Base-by-base conservation (phyloP, 805 yeast species). In the Hanseniaspora meyeri region DNA sequence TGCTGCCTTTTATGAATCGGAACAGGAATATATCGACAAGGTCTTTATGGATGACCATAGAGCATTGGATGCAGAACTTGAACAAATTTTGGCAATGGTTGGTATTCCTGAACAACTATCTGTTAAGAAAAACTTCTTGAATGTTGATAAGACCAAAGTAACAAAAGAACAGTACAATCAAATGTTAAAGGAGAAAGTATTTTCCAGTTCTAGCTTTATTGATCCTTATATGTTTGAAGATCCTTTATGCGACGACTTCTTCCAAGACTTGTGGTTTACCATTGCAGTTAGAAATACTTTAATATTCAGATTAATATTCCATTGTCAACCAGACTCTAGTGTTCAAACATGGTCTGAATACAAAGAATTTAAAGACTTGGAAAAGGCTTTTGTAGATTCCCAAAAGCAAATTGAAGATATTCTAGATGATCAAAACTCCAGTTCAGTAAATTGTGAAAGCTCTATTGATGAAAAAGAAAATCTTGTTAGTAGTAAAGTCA, bases 321-420 rank as follows among this genome's bases (percentile, higher is more conserved):
- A 90, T 61, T 81, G 87, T 60, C 98, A 95, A 66, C 99, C 99
- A 0, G 98, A 93, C 68, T 88, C 91, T 66, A 74, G 80, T 7
- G 97, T 91, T n/a, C 75, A 75, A 27, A 78, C 89, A 0, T 93
- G 99, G 99, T 78, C 78, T 57, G 95, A 88, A 57, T 93, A 88
- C 68, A 90, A 87, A 66, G 81, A 77, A 31, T 85, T 75, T 66
- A 76, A 81, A 58, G 80, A 77, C 59, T 68, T 85, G 62, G 74
- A 74, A 51, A 72, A 76, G 19, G 88, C 85, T 0, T 87, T 87
- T 64, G 57, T 60, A 9, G 60, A 62, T 8, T 62, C 61, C 29
- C 72, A 69, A 57, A 64, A 62, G 14, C 59, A 61, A 17, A 49
- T 64, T n/a, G 69, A 70, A 10, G 67, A 65, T 8, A 60, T 62